phyloP scores from a whole-genome alignment of 148 eudicot genomes.

The Chenopodium suecicum region DNA sequence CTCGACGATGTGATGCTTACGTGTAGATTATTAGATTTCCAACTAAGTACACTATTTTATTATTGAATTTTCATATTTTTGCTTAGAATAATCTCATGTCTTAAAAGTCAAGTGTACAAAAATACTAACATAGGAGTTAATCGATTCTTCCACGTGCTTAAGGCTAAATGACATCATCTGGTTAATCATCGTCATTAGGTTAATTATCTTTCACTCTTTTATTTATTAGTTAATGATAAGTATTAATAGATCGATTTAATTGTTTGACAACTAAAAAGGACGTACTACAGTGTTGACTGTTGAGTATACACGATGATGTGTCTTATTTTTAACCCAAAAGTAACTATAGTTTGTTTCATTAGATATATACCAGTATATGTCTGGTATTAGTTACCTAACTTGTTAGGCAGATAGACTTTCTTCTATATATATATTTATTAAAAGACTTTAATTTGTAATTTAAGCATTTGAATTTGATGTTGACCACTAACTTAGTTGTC shows the following conservation, averaged over 20 bases:
- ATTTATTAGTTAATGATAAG: neutral
- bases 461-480: neutral
- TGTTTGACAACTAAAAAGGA: too few species aligned
- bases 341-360: too few species aligned
- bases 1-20: constrained; percentile 23
- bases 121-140: neutral
- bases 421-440: neutral
- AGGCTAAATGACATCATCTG: constrained; percentile 5
- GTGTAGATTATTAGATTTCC: constrained; percentile 7
- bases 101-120: constrained; percentile 15
- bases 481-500: neutral
- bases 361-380: neutral
- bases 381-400: neutral
- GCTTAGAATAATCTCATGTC: constrained; percentile 8
- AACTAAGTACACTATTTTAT: neutral
- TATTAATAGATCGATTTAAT: too few species aligned
- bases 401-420: neutral
- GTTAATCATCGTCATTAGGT: neutral
- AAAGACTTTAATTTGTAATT: neutral
- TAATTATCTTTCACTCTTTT: neutral
- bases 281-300: too few species aligned
- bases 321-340: too few species aligned
- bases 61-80: neutral
- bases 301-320: too few species aligned
- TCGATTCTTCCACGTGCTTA: constrained; percentile 14